These are phyloP conservation scores for Backusella morwellensis DNA, from an alignment of 192 early-diverging fungal species.

Conservation along the genomic window DNA sequence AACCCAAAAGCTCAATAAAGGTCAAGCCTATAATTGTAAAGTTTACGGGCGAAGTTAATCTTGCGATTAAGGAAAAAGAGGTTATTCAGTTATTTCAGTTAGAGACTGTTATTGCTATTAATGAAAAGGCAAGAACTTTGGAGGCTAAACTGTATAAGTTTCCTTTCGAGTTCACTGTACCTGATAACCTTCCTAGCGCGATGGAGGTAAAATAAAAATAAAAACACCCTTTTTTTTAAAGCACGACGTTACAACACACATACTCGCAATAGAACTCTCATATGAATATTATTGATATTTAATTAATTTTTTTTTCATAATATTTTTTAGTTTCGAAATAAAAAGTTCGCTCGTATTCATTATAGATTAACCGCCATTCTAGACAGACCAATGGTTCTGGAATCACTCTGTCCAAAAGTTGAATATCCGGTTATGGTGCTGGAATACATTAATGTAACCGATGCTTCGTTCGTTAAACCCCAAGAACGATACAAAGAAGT, in stretches of 20 bases:
- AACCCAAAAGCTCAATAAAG: constrained; percentile 32
- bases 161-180: constrained; percentile 39
- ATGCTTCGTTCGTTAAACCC: not conserved
- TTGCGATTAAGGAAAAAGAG: constrained; percentile 26
- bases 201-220: constrained; percentile 22
- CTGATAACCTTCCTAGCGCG: constrained; percentile 33
- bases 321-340: not conserved
- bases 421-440: constrained; percentile 30
- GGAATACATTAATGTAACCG: constrained; percentile 31
- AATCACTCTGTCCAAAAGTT: constrained; percentile 25
- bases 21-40: constrained; percentile 25
- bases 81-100: constrained; percentile 26
- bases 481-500: constrained; percentile 18
- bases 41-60: constrained; percentile 27
- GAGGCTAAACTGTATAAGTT: constrained; percentile 29
- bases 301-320: not conserved
- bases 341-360: constrained; percentile 4
- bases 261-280: not conserved
- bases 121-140: constrained; percentile 14
- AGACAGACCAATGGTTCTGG: constrained; percentile 30
- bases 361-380: constrained; percentile 32
- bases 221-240: not conserved
- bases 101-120: constrained; percentile 5
- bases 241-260: not conserved
- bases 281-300: not conserved